Evolutionary conservation across 371 early-diverging fungal genomes (phyloP).

Genomic region (Caulochytrium protostelioides): DNA sequence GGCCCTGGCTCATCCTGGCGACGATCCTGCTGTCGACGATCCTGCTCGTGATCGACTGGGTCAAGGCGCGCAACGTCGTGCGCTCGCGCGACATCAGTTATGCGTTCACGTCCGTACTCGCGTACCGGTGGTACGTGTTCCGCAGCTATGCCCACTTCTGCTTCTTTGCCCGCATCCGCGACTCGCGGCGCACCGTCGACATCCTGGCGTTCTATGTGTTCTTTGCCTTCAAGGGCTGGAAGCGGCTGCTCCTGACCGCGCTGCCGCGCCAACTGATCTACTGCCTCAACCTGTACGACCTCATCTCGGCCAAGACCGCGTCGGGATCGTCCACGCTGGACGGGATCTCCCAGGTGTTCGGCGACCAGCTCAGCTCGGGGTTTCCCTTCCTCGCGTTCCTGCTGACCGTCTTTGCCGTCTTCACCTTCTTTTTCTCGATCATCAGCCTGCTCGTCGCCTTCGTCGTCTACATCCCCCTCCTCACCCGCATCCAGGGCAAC

Average conservation of each 20-base stretch:
- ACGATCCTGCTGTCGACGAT: conserved; percentile 46
- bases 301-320: no score
- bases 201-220: conserved; percentile 64
- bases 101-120: conserved; percentile 49
- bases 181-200: conserved; percentile 39
- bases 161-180: conserved; percentile 49
- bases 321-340: no score
- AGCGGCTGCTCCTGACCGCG: conserved; percentile 60
- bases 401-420: conserved; percentile 18
- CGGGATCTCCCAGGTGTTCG: not conserved
- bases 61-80: conserved; percentile 42
- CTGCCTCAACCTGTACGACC: conserved; percentile 19
- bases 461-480: conserved; percentile 55
- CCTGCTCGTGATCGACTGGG: conserved; percentile 44
- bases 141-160: conserved; percentile 52
- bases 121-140: conserved; percentile 27
- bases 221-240: conserved; percentile 69
- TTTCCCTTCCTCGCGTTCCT: no score
- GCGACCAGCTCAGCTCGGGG: no score
- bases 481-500: conserved; percentile 61
- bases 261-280: conserved; percentile 59
- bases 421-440: conserved; percentile 45
- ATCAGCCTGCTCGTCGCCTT: conserved; percentile 38
- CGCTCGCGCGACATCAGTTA: conserved; percentile 43
- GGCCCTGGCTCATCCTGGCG: conserved; percentile 38